Conservation (phyloP, 192 early-diverging fungal species). For the Cladochytrium replicatum region DNA sequence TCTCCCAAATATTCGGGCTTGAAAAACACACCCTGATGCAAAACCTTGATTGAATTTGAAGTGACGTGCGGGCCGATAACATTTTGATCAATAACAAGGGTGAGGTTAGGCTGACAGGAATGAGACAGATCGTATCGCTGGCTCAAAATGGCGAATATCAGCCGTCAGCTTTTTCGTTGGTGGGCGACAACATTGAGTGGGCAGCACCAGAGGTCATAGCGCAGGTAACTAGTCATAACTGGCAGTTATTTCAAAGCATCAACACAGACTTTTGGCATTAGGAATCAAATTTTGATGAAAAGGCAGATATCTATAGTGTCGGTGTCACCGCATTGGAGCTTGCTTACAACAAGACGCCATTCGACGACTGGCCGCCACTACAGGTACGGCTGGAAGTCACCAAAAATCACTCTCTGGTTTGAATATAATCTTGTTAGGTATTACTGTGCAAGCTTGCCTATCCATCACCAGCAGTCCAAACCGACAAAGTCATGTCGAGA, state of each 20-base stretch:
- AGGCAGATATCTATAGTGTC: conserved; percentile 48
- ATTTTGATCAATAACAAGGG: conserved; percentile 42
- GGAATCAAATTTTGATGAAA: conserved; percentile 38
- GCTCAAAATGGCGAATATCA: conserved; percentile 27
- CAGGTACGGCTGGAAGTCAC: conserved; percentile 23
- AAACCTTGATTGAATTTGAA: not conserved
- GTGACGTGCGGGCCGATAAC: conserved; percentile 48
- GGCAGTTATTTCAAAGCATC: not conserved
- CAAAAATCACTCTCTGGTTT: not conserved
- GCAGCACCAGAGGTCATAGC: conserved; percentile 51
- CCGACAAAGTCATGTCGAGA: conserved; percentile 27
- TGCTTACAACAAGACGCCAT: conserved; percentile 42
- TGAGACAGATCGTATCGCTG: conserved; percentile 37
- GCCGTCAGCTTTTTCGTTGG: conserved; percentile 36
- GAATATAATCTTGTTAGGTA: conserved; percentile 10
- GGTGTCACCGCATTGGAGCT: conserved; percentile 52
- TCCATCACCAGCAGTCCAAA: conserved; percentile 31
- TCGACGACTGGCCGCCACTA: conserved; percentile 43
- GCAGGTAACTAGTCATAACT: conserved; percentile 15
- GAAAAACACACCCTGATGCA: conserved; percentile 1
- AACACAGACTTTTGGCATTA: not conserved
- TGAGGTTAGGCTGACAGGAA: conserved; percentile 39
- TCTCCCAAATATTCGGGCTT: not conserved
- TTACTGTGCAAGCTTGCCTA: conserved; percentile 39
- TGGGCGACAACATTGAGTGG: conserved; percentile 51